These are phyloP conservation scores for Termitomyces sp. DNA, from an alignment of 768 basidiomycete species.

Conservation along the genomic window DNA sequence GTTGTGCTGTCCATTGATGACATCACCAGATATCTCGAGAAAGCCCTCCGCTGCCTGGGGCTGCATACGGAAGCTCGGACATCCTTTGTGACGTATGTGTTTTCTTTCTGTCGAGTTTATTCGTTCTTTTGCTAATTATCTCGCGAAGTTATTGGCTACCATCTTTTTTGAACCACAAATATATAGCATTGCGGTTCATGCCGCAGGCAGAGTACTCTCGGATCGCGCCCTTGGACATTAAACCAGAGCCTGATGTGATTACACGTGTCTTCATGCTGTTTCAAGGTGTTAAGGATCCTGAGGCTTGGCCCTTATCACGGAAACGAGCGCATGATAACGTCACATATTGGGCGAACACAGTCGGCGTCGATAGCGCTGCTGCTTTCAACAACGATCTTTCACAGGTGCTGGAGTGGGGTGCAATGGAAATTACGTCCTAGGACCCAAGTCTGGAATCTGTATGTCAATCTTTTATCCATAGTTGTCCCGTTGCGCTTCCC, in stretches of 20 bases:
- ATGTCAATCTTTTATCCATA: neutral
- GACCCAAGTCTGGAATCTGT: neutral
- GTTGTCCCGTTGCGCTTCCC: neutral
- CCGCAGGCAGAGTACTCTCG: constrained; percentile 35
- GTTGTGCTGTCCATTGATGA: constrained; percentile 22
- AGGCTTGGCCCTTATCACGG: constrained; percentile 22
- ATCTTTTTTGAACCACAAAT: constrained; percentile 28
- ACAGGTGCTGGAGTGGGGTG: constrained; percentile 42
- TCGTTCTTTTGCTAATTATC: neutral
- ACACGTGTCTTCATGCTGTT: constrained; percentile 45
- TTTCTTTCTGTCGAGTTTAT: neutral
- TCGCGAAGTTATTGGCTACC: constrained; percentile 38
- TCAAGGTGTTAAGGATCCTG: constrained; percentile 23
- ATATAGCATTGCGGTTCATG: constrained; percentile 39
- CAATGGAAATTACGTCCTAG: constrained; percentile 30
- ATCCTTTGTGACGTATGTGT: constrained; percentile 38
- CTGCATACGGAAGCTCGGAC: constrained; percentile 38
- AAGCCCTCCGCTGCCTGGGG: constrained; percentile 21
- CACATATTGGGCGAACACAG: constrained; percentile 24
- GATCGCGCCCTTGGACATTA: constrained; percentile 30
- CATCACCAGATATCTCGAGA: constrained; percentile 31
- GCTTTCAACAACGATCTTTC: constrained; percentile 24
- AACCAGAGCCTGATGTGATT: constrained; percentile 35
- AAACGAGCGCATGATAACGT: constrained; percentile 16
- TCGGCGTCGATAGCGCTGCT: constrained; percentile 25